phyloP scores from a whole-genome alignment of 2,329 filamentous ascomycete genomes.

The Thelonectria olida region DNA sequence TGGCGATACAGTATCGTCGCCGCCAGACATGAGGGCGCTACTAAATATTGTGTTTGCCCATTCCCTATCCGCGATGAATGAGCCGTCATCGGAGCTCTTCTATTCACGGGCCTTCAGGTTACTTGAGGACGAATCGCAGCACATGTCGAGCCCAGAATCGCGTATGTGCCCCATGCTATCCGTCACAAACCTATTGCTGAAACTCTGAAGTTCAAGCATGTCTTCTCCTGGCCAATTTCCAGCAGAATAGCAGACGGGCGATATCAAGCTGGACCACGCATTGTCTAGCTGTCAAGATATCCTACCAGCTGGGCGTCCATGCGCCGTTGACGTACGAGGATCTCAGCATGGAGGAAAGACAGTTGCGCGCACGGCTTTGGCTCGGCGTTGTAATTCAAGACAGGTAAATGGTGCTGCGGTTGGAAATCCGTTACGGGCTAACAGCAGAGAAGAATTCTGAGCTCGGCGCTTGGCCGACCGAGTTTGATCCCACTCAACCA shows the following conservation, averaged over 20 bases:
- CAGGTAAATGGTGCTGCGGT: background rate
- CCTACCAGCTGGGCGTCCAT: constrained; percentile 45
- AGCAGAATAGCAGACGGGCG: constrained; percentile 44
- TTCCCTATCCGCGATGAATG: constrained; percentile 31
- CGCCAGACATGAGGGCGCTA: constrained; percentile 28
- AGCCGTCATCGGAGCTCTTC: constrained; percentile 36
- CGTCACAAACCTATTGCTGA: background rate
- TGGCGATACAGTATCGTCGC: background rate
- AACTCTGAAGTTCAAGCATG: constrained; percentile 37
- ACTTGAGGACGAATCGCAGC: constrained; percentile 38
- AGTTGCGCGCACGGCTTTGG: constrained; percentile 2
- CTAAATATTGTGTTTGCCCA: constrained; percentile 43
- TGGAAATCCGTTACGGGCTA: background rate
- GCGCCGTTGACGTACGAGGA: constrained; percentile 26
- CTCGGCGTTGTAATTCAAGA: constrained; percentile 5
- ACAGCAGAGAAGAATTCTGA: constrained; percentile 8
- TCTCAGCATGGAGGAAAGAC: background rate
- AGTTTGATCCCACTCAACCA: constrained; percentile 24
- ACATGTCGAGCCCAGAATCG: constrained; percentile 22
- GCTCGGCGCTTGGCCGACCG: constrained; percentile 22
- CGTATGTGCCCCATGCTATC: background rate
- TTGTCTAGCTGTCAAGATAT: constrained; percentile 40
- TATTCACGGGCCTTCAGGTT: constrained; percentile 40
- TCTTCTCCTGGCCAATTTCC: constrained; percentile 41
- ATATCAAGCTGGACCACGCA: constrained; percentile 43